Evolutionary conservation across 495 filamentous ascomycete genomes (phyloP).

Genomic region (Aspergillus affinis): DNA sequence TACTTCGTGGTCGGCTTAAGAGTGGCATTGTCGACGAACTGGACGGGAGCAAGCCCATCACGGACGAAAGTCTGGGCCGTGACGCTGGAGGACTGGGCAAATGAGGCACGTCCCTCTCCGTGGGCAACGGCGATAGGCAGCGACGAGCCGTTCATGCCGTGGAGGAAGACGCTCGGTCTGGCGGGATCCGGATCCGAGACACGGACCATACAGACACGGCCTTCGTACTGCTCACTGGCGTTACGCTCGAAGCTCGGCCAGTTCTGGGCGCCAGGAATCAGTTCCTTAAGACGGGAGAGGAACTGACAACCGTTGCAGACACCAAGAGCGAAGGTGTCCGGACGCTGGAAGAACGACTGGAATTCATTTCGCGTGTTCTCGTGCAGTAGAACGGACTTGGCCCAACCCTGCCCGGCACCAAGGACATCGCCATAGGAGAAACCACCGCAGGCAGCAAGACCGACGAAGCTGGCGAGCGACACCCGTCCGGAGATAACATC

Average conservation of each 20-base stretch:
- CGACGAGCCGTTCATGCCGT: constrained; percentile 82
- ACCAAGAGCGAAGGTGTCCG: constrained; percentile 88
- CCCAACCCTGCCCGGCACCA: constrained; percentile 94
- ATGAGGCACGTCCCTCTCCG: constrained; percentile 85
- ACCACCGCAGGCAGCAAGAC: constrained; percentile 90
- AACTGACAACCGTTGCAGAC: constrained; percentile 99
- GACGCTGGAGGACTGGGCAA: constrained; percentile 48
- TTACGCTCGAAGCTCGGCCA: constrained; percentile 93
- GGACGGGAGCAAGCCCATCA: constrained; percentile 65
- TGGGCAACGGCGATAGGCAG: constrained; percentile 90
- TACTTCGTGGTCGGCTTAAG: constrained; percentile 74
- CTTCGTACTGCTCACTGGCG: constrained; percentile 88
- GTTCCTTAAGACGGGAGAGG: constrained; percentile 74
- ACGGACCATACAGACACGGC: constrained; percentile 82
- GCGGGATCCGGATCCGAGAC: constrained; percentile 59
- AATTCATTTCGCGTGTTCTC: constrained; percentile 74
- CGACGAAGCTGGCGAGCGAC: constrained; percentile 77
- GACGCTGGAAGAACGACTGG: constrained; percentile 79
- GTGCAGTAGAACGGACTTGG: constrained; percentile 88
- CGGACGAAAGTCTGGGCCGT: constrained; percentile 53
- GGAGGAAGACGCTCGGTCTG: constrained; percentile 78
- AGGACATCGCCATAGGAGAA: constrained; percentile 98
- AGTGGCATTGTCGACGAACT: constrained; percentile 80
- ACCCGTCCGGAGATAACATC: constrained; percentile 77
- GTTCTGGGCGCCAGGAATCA: constrained; percentile 80